Percentiles rank a stretch among this genome's conserved stretches.
phyloP scores from a whole-genome alignment of 1,139 yeast genomes.

The Blastobotrys aristatus region DNA sequence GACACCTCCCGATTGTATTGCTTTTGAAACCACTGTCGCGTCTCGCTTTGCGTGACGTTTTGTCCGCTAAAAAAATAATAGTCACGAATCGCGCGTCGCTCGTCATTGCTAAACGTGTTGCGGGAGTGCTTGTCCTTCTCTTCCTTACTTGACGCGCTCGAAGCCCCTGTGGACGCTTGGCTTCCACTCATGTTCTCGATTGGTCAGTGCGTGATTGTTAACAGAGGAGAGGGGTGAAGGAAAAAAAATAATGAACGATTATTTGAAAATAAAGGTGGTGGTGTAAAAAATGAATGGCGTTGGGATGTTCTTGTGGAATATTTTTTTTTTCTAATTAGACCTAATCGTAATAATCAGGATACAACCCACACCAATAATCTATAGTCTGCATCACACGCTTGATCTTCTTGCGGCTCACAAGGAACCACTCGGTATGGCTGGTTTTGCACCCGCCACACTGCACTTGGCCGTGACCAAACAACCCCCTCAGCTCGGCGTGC shows the following conservation, averaged over 20 bases:
- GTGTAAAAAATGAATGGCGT: too few relatives aligned
- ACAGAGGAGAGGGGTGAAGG: too few relatives aligned
- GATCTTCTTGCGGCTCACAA: constrained; percentile 22
- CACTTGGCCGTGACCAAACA: constrained; percentile 29
- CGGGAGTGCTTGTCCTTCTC: constrained; percentile 1
- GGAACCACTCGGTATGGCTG: constrained; percentile 30
- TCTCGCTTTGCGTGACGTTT: constrained; percentile 9
- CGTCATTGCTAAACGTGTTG: constrained; percentile 9
- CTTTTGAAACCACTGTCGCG: constrained; percentile 8
- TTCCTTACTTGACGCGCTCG: not conserved
- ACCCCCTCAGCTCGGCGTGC: constrained; percentile 23
- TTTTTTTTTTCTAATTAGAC: too few relatives aligned
- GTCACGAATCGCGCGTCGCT: constrained; percentile 7
- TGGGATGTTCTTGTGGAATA: too few relatives aligned
- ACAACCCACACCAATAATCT: constrained; percentile 13
- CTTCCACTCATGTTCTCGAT: too few relatives aligned
- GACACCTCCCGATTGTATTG: constrained; percentile 9
- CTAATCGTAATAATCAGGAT: not conserved
- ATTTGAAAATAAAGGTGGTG: too few relatives aligned
- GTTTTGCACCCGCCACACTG: constrained; percentile 28
- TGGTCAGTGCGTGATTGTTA: too few relatives aligned
- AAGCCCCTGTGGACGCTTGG: too few relatives aligned
- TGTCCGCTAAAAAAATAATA: constrained; percentile 7
- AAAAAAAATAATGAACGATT: too few relatives aligned
- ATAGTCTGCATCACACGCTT: constrained; percentile 14